A percentile compares a stretch with the other conserved stretches of the same genome.
Conservation (phyloP, 139 green algal species). For the Chlorella sp. region DNA sequence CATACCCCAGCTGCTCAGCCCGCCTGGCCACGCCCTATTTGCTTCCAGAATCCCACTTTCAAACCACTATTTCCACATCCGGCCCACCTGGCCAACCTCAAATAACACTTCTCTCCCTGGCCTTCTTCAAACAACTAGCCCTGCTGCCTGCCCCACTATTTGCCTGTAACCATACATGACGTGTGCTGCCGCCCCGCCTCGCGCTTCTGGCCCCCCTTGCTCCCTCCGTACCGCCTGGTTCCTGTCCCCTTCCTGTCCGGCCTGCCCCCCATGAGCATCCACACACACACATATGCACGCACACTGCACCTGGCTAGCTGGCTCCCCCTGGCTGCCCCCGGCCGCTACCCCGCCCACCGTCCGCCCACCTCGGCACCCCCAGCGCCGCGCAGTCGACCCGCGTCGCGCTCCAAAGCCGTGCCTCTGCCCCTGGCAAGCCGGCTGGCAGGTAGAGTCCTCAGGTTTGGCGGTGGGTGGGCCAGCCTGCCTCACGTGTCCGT, state of each 20-base stretch:
- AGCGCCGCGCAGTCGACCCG: constrained; percentile 20
- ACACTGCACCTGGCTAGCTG: background rate
- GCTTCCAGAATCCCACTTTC: background rate
- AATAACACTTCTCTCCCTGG: background rate
- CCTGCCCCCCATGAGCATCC: background rate
- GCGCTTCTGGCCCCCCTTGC: background rate
- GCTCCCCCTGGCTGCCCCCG: constrained; percentile 16
- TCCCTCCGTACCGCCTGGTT: background rate
- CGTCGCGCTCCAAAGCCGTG: background rate
- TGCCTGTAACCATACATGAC: background rate
- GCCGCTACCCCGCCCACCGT: background rate
- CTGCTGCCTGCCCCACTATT: background rate
- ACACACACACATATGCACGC: background rate
- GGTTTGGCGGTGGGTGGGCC: constrained; percentile 13
- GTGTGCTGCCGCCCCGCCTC: background rate
- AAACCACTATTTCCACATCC: background rate
- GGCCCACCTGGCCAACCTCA: background rate
- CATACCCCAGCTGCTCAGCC: background rate
- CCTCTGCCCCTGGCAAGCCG: background rate
- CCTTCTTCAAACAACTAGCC: background rate
- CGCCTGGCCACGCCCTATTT: background rate
- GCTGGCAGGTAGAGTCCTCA: constrained; percentile 22
- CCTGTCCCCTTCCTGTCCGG: background rate
- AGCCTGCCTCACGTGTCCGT: background rate
- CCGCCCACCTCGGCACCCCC: background rate